Evolutionary conservation across 1,284 basidiomycete species (phyloP), one percentile per base, ranked within the genome.

Genomic region (Wolfiporia cocos): DNA sequence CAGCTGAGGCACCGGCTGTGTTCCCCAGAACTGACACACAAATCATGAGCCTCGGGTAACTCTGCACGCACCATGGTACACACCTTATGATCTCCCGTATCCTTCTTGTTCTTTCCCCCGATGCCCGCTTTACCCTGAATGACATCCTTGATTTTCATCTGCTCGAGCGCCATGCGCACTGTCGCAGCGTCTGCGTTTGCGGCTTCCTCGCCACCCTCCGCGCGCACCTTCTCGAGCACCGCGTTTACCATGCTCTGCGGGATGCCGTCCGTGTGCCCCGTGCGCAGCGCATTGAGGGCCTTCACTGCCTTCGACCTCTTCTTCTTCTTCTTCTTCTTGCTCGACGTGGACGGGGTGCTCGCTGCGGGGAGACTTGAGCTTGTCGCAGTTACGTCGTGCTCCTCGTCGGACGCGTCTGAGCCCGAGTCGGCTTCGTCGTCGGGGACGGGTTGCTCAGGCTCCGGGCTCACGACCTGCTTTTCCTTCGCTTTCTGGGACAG

Each of bases 1-100:
- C 47, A 78, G 67, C 58, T 96, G 92, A 34, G 89, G 86, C 6
- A 99, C 96, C 3, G 96, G 96, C 64, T 97, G 93, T 3, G 93
- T 96, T 33, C 73, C 80, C 93, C 93, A 97, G 67, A 97, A 97
- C 91, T 93, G 55, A 12, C n/a, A 28, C 34, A 35, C 43, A 34
- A n/a, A 42, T 34, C 9, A 38, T 33, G n/a, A n/a, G n/a, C 41
- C 26, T 32, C 21, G 40, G 43, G 47, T 47, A 21, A 22, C n/a
- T 17, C 37, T 23, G 22, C 42, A 15, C n/a, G 10, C 19, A 11
- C 22, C 37, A 40, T 30, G 44, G 43, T 21, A 53, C 70, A 38
- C 50, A 88, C 91, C 73, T 95, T 95, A 63, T 95, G 91, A 56
- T 86, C 84, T 21, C 85, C 88, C 54, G 86, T 72, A 49, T 87